Conservation (phyloP, 129 eudicot species). For the Mikania micrantha region DNA sequence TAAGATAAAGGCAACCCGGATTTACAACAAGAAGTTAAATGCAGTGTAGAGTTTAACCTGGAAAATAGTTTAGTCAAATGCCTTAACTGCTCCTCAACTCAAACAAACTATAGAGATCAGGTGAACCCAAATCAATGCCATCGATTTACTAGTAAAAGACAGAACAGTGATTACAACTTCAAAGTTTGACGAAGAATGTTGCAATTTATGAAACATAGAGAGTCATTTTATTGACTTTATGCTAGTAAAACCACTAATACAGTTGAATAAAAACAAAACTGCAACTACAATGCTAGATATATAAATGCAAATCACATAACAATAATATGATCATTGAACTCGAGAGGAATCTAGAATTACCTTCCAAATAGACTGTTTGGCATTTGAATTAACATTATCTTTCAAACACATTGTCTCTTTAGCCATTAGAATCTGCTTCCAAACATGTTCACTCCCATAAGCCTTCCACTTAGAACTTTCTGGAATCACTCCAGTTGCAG, state of each 20-base stretch:
- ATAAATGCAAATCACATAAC: background rate
- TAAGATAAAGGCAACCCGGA: background rate
- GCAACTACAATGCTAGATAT: background rate
- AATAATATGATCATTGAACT: background rate
- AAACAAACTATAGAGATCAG: background rate
- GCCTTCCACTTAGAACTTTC: conserved; percentile 61
- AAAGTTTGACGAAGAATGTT: background rate
- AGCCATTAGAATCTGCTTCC: conserved; percentile 65
- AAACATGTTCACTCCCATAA: conserved; percentile 44
- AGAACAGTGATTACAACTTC: background rate
- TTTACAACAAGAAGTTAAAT: background rate
- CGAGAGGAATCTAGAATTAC: conserved; percentile 17
- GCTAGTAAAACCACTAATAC: too few relatives aligned
- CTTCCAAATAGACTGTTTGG: conserved; percentile 44
- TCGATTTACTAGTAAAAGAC: background rate
- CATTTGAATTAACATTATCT: conserved; percentile 30
- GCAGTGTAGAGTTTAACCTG: background rate
- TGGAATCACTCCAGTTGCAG: conserved; percentile 49
- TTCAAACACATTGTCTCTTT: conserved; percentile 57
- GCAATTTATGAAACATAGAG: background rate
- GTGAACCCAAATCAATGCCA: background rate
- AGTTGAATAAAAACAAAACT: background rate
- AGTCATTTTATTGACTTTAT: background rate
- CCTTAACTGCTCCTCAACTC: background rate
- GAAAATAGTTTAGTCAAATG: background rate